Percentiles rank a stretch among this genome's conserved stretches.
Conservation (phyloP, 2,329 filamentous ascomycete species). For the Diaporthe sp. region DNA sequence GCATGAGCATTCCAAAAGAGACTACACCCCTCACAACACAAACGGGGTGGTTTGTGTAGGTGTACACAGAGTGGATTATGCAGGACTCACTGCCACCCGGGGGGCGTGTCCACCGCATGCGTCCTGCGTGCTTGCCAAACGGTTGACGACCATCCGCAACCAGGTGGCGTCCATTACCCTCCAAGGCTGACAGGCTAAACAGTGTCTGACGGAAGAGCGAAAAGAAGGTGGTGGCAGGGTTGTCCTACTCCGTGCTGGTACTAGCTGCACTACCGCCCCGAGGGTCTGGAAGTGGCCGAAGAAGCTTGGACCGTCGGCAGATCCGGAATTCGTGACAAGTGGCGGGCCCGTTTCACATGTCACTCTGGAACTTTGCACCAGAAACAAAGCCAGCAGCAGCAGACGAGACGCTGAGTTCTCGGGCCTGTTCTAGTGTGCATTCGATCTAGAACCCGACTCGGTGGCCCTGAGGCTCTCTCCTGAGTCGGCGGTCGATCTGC, state of each 20-base stretch:
- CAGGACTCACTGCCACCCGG: neutral
- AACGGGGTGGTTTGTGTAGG: neutral
- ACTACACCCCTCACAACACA: neutral
- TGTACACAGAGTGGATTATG: neutral
- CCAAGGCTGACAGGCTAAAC: neutral
- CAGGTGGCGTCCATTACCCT: neutral
- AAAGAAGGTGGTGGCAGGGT: neutral
- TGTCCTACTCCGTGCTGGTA: neutral
- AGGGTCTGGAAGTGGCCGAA: conserved; percentile 33
- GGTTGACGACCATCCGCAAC: neutral
- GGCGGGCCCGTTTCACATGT: conserved; percentile 39
- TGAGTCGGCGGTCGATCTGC: conserved; percentile 10
- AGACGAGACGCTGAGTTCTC: conserved; percentile 1
- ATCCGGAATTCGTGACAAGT: conserved; percentile 34
- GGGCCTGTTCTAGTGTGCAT: neutral
- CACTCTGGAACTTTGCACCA: conserved; percentile 28
- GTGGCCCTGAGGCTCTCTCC: neutral
- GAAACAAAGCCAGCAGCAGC: conserved; percentile 11
- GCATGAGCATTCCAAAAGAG: neutral
- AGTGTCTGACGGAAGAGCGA: neutral
- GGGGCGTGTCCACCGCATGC: neutral
- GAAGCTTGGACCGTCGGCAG: conserved; percentile 35
- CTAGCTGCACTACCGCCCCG: conserved; percentile 22
- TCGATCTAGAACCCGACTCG: neutral
- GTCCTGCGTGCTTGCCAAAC: neutral